Evolutionary conservation across 2,329 filamentous ascomycete species (phyloP), one percentile per base, ranked within the genome.

Genomic region (Cercospora zeina): DNA sequence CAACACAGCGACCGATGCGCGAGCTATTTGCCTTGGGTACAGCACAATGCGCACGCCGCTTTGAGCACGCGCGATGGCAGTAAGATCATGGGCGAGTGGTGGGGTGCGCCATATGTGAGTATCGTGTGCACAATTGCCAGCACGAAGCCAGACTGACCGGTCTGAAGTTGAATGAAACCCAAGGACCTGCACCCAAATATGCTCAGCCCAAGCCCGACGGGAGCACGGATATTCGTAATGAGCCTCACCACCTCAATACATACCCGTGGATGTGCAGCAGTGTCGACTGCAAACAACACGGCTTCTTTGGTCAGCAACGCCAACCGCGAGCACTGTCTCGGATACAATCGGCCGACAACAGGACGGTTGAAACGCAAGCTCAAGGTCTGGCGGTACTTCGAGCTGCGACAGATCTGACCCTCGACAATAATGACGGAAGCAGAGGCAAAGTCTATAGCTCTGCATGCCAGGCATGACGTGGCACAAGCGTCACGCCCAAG

Each of bases 321-420:
- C n/a, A n/a, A n/a, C n/a, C n/a, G n/a, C 30, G 30, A 14, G 13
- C 27, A 19, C n/a, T 13, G 1, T 11, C 60, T 67, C 34, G 66
- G 74, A 1, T 90, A 54, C 96, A 72, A 83, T 10, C 57, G 62
- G 36, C 93, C 92, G 1, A 83, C 19, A 60, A 60, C 37, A 45
- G 93, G 37, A 96, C 92, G 0, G 88, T 96, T 1, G 93, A 97
- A 78, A 96, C 93, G 2, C 93, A 97, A 71, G 86, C 87, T 21
- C 89, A 92, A 50, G 93, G 91, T 0, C 72, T 97, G 55, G 86
- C 89, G 4, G 83, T 96, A 21, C 78, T 96, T 60, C 83, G 91
- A 68, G 91, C 91, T 30, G 70, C 70, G 21, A 59, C 59, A 42
- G 68, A 68, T 61, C 64, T 65, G 1, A 83, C 89, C 72, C 90